Percentiles rank a stretch among this genome's conserved stretches.
phyloP scores from a whole-genome alignment of 345 rosid genomes.

The Euphorbia pulcherrima region DNA sequence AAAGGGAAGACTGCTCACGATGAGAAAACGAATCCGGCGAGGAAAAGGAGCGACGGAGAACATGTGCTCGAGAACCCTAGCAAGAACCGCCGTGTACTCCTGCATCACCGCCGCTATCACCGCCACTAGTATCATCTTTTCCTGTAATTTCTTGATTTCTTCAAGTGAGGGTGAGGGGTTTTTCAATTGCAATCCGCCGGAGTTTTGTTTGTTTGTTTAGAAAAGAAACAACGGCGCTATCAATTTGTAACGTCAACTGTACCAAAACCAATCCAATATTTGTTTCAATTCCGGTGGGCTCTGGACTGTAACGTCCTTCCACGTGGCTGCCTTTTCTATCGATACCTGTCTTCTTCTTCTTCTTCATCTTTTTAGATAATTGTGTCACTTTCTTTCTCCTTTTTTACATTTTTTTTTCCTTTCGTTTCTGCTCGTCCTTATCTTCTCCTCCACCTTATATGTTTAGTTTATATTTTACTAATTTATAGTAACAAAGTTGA shows the following conservation, averaged over 20 bases:
- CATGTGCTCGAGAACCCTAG: constrained; percentile 64
- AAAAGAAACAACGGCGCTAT: neutral
- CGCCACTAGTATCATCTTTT: constrained; percentile 63
- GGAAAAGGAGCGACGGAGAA: constrained; percentile 72
- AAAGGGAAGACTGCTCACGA: constrained; percentile 68
- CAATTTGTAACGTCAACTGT: neutral
- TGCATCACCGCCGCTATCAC: constrained; percentile 64
- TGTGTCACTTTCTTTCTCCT: too few relatives aligned
- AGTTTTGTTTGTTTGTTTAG: too few relatives aligned
- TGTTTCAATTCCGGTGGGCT: constrained; percentile 13
- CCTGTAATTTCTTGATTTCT: too few relatives aligned
- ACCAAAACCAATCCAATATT: too few relatives aligned
- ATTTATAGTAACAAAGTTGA: too few relatives aligned
- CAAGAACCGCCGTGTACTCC: constrained; percentile 79
- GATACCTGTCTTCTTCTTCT: neutral
- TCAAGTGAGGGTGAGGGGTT: too few relatives aligned
- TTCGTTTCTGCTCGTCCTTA: constrained; percentile 11
- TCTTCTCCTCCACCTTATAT: constrained; percentile 6
- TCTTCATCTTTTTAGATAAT: neutral
- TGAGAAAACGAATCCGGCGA: constrained; percentile 66
- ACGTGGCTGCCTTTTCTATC: neutral
- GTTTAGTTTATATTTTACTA: too few relatives aligned
- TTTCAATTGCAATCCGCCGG: too few relatives aligned
- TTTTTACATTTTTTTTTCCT: neutral
- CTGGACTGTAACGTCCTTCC: neutral